Evolutionary conservation across 73 alveolate species (phyloP).

Genomic region (Symbiodinium natans): DNA sequence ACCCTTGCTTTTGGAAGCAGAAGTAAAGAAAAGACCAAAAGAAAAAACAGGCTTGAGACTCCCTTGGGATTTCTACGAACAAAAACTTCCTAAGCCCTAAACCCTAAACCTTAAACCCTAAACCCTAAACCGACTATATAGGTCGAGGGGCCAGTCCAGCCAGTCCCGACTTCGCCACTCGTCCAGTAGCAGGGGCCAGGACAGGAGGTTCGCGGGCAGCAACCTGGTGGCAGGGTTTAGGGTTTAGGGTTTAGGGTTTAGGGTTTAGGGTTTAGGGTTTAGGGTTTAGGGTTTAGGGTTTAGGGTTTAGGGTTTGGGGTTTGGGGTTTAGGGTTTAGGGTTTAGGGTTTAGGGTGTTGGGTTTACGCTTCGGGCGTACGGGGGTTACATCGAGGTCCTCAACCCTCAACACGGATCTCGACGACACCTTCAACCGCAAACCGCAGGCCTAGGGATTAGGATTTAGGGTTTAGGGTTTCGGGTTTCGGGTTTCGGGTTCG

Average conservation of each 20-base stretch:
- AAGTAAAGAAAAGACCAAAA: too few relatives aligned
- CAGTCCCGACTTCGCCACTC: slow-evolving; percentile 87
- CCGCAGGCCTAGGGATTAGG: not conserved
- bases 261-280: not conserved
- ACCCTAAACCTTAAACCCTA: too few relatives aligned
- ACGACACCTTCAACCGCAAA: too few relatives aligned
- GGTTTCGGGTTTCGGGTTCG: too few relatives aligned
- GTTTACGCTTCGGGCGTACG: not conserved
- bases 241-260: not conserved
- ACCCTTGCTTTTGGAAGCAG: too few relatives aligned
- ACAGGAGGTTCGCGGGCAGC: slow-evolving; percentile 9
- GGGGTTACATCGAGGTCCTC: too few relatives aligned
- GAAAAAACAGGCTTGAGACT: too few relatives aligned
- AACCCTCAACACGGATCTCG: too few relatives aligned
- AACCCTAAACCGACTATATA: not conserved
- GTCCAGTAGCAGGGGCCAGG: slow-evolving; percentile 68
- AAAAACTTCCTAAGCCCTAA: too few relatives aligned
- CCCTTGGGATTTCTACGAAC: too few relatives aligned
- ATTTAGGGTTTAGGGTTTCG: not conserved
- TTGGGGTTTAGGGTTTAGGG: not conserved
- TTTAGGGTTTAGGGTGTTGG: not conserved
- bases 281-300: not conserved
- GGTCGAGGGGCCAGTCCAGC: slow-evolving; percentile 41
- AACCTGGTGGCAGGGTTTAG: not conserved
- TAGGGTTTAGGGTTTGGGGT: not conserved